These are phyloP conservation scores for Corchorus capsularis DNA, from an alignment of 345 rosid genomes.

Conservation along the genomic window DNA sequence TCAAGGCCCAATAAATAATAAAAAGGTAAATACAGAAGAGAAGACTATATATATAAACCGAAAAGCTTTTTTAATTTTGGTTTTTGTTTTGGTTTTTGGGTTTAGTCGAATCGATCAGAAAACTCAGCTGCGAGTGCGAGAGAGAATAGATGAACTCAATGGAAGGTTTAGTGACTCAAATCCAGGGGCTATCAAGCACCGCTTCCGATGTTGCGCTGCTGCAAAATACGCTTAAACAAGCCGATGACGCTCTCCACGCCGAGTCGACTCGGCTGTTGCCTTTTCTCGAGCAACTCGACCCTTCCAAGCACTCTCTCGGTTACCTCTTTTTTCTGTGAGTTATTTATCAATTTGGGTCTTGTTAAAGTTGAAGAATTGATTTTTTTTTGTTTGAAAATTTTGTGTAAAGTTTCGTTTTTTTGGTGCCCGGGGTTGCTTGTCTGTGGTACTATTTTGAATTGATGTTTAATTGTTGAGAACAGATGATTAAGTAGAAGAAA, in stretches of 20 bases:
- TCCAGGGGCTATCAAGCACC: constrained; percentile 59
- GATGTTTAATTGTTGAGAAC: constrained; percentile 19
- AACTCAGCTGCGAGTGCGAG: not conserved
- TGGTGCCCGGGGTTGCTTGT: not conserved
- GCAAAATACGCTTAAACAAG: constrained; percentile 46
- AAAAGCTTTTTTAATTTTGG: not conserved
- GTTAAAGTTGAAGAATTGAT: not conserved
- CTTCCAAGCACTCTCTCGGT: constrained; percentile 70
- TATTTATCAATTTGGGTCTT: constrained; percentile 4
- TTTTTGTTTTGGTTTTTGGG: not conserved
- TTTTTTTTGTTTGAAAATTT: not conserved
- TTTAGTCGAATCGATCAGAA: constrained; percentile 19
- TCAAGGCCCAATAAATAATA: not conserved
- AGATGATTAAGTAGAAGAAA: not conserved
- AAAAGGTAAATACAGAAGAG: not conserved
- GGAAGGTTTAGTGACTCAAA: constrained; percentile 56
- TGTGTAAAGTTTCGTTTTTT: not conserved
- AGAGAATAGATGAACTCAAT: constrained; percentile 36
- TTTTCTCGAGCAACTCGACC: constrained; percentile 70
- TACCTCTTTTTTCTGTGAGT: constrained; percentile 70
- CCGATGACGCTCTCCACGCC: constrained; percentile 54
- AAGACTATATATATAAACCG: not conserved
- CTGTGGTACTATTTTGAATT: not conserved
- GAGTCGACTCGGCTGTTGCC: constrained; percentile 43
- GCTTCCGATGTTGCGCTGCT: constrained; percentile 54